These are phyloP conservation scores for Nigrospora sphaerica DNA, from an alignment of 2,329 filamentous ascomycete species.

Conservation along the genomic window DNA sequence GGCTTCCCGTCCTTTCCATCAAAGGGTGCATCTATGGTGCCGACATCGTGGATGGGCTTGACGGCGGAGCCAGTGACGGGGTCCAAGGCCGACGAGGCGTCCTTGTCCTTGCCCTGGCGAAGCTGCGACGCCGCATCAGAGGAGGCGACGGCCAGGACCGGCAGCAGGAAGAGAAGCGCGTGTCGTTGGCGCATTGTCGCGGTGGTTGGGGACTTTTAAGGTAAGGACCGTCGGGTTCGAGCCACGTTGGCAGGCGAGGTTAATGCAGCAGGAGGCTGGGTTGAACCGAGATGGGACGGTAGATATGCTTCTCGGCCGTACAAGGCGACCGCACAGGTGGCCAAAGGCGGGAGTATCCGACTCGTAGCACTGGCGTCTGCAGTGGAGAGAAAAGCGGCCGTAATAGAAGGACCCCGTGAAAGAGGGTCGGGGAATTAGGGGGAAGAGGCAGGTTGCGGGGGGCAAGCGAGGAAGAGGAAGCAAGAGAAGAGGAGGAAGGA, in stretches of 20 bases:
- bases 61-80: constrained; percentile 24
- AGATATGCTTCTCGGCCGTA: neutral
- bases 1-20: constrained; percentile 93
- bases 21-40: constrained; percentile 73
- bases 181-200: constrained; percentile 20
- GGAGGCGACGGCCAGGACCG: constrained; percentile 16
- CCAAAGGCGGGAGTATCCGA: no score
- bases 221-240: neutral
- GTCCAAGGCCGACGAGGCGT: constrained; percentile 10
- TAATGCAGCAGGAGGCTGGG: neutral
- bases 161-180: constrained; percentile 17
- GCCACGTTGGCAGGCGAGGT: neutral
- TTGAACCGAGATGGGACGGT: no score
- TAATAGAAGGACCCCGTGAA: no score
- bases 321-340: constrained; percentile 4
- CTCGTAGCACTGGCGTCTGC: no score
- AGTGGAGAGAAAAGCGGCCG: no score
- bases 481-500: no score
- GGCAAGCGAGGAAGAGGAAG: no score
- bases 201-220: constrained; percentile 5
- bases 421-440: no score
- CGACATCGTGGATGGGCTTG: constrained; percentile 30
- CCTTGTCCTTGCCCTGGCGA: constrained; percentile 6
- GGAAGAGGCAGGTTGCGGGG: neutral
- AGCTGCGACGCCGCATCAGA: constrained; percentile 6